Evolutionary conservation across 2,329 filamentous ascomycete genomes (phyloP).

Genomic region (Teratosphaeriaceae sp.): DNA sequence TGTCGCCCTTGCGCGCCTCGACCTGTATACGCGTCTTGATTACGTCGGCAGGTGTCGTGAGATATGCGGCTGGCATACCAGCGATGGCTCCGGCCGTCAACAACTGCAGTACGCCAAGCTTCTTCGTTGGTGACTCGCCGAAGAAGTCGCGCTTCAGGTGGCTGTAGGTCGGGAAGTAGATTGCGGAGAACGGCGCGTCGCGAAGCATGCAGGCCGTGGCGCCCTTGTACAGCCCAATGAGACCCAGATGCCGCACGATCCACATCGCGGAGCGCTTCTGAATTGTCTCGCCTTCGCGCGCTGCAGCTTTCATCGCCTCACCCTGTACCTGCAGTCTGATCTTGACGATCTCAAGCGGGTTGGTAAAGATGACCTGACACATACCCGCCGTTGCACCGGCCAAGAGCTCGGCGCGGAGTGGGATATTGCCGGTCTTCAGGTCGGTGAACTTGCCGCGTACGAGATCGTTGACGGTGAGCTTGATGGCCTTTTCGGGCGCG

Average conservation of each 20-base stretch:
- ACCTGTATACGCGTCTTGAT: constrained; percentile 99
- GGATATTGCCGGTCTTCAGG: constrained; percentile 66
- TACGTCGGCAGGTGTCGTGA: constrained; percentile 95
- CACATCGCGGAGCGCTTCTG: constrained; percentile 92
- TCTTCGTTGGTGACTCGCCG: constrained; percentile 80
- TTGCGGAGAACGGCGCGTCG: constrained; percentile 95
- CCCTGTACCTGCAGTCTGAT: constrained; percentile 97
- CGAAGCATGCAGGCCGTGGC: constrained; percentile 89
- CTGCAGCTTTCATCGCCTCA: constrained; percentile 72
- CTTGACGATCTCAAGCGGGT: constrained; percentile 98
- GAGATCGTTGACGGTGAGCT: constrained; percentile 95
- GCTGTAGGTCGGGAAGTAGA: constrained; percentile 96
- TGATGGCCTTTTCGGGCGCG: constrained; percentile 99
- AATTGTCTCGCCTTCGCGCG: constrained; percentile 68
- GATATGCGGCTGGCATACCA: constrained; percentile 58
- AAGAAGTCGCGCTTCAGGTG: constrained; percentile 93
- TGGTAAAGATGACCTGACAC: constrained; percentile 97
- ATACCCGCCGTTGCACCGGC: constrained; percentile 85
- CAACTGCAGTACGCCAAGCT: constrained; percentile 83
- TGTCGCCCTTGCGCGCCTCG: constrained; percentile 92
- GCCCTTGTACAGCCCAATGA: constrained; percentile 94
- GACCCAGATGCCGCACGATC: constrained; percentile 93
- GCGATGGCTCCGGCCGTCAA: constrained; percentile 86
- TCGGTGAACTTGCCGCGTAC: constrained; percentile 71
- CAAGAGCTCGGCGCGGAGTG: constrained; percentile 64